These are phyloP conservation scores for Populus nigra DNA, from an alignment of 345 rosid species.

Conservation along the genomic window DNA sequence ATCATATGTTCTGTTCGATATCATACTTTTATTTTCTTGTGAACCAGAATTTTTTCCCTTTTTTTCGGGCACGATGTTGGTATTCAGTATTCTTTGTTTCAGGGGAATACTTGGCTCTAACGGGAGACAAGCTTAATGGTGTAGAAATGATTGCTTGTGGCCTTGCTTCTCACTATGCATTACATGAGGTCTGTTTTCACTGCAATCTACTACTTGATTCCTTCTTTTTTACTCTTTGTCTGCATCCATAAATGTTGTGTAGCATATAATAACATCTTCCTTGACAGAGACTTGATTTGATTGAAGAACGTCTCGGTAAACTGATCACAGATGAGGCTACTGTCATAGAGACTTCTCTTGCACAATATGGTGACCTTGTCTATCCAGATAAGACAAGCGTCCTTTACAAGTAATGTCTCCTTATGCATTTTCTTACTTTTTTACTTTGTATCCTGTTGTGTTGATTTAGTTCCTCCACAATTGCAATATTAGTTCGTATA, in stretches of 20 bases:
- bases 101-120: conserved; percentile 92
- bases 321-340: conserved; percentile 72
- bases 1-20: background rate
- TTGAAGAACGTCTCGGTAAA: conserved; percentile 80
- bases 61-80: background rate
- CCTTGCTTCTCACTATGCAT: conserved; percentile 84
- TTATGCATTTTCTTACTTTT: conserved; percentile 3
- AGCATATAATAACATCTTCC: conserved; percentile 16
- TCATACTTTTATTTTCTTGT: background rate
- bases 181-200: conserved; percentile 54
- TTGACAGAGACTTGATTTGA: conserved; percentile 62
- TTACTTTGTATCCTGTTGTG: background rate
- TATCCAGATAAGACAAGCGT: conserved; percentile 63
- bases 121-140: conserved; percentile 86
- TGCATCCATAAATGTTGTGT: background rate
- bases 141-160: conserved; percentile 89
- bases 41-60: background rate
- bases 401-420: conserved; percentile 54
- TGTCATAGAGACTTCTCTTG: conserved; percentile 74
- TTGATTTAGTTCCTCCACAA: background rate
- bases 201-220: conserved; percentile 15
- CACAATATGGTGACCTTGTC: conserved; percentile 83
- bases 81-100: conserved; percentile 13
- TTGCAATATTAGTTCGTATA: background rate
- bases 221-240: background rate